Evolutionary conservation across 2,329 filamentous ascomycete species (phyloP), one percentile per base, ranked within the genome.

Genomic region (Hypoxylon sp.): DNA sequence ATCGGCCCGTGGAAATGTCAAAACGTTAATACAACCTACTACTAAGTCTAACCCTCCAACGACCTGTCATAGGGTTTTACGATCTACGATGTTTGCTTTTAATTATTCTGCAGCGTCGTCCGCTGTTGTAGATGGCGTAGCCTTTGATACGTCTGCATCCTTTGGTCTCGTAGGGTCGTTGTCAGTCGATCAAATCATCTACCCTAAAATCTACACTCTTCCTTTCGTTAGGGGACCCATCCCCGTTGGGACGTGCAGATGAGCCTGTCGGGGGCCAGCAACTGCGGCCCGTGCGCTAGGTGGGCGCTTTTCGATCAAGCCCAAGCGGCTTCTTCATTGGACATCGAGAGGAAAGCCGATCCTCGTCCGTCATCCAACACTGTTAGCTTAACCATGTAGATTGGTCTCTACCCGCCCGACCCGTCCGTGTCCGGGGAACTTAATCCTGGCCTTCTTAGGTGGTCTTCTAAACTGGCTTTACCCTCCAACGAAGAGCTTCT

Each of bases 341-440:
- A 62, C 49, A 50, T 63, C 19, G 45, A 64, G 49, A 50, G 43
- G 41, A 67, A 63, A 59, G 67, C 65, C 62, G 69, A 70, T 72
- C 67, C 63, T 71, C 67, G 64, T 61, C 68, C 41, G 43, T 63
- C 59, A 49, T 68, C 62, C 56, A 66, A 70, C 62, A n/a, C 45
- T 69, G 56, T 63, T 69, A 71, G 69, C 61, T 71, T 11, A n/a
- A 43, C 7, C 59, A 25, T 59, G 57, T 63, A 65, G 57, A 67
- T 67, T 63, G 63, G 69, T 70, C 62, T 59, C 69, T 73, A 73
- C 65, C 71, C 71, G 71, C 65, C 71, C 71, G 71, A 73, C 60
- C 69, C 68, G 71, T 65, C 71, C 69, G 69, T 38, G 69, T 72
- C 65, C 67, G 67, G 69, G 67, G 69, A 68, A 68, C 62, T 59